Conservation (phyloP, 768 basidiomycete species). For the Coprinellus micaceus region DNA sequence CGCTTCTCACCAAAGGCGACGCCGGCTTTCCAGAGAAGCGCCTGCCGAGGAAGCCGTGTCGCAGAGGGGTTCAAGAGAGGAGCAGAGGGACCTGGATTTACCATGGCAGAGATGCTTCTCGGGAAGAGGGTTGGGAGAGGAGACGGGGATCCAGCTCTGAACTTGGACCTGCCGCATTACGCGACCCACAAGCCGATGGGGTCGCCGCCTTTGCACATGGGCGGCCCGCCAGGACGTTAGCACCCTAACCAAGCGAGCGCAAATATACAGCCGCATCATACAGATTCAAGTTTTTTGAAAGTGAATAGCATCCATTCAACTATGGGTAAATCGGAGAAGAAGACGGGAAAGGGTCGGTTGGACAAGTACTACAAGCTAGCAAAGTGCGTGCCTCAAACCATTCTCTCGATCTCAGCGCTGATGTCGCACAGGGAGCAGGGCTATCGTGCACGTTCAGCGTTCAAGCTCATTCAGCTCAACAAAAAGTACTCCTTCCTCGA, state of each 20-base stretch:
- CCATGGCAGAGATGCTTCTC: background rate
- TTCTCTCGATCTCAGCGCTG: conserved; percentile 7
- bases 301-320: background rate
- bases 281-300: conserved; percentile 13
- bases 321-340: conserved; percentile 86
- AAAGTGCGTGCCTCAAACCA: conserved; percentile 47
- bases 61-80: conserved; percentile 22
- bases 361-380: conserved; percentile 98
- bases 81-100: conserved; percentile 25
- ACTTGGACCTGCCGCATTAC: too few species aligned
- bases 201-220: too few species aligned
- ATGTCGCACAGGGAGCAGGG: conserved; percentile 81
- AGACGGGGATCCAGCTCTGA: background rate
- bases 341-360: conserved; percentile 92
- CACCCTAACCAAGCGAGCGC: background rate
- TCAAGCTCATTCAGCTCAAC: conserved; percentile 98
- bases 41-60: conserved; percentile 13
- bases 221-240: background rate
- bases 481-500: conserved; percentile 95
- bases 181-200: too few species aligned
- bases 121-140: background rate
- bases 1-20: conserved; percentile 34
- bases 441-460: conserved; percentile 97
- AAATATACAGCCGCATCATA: too few species aligned
- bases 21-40: conserved; percentile 41